Percentiles rank a stretch among this genome's conserved stretches.
Conservation (phyloP, 2,329 filamentous ascomycete genomes). For the Ophiocordyceps unilateralis region DNA sequence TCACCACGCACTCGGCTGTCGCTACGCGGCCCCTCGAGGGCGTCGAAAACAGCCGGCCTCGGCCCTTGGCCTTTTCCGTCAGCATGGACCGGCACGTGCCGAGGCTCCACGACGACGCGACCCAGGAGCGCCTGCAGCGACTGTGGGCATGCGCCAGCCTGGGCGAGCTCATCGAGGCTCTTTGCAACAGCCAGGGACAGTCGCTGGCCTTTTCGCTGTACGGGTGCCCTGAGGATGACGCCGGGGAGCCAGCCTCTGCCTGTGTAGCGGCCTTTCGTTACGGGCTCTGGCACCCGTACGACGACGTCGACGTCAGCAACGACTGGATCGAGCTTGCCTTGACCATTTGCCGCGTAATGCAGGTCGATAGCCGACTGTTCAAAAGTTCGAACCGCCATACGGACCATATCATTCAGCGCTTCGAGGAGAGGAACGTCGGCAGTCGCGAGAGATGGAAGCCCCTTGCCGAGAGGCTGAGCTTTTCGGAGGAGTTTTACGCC, state of each 20-base stretch:
- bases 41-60: neutral
- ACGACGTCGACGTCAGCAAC: conserved; percentile 2
- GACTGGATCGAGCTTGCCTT: conserved; percentile 3
- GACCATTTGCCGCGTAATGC: conserved; percentile 1
- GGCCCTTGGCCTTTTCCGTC: neutral
- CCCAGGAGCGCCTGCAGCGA: conserved; percentile 1
- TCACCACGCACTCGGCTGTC: neutral
- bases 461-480: conserved; percentile 1
- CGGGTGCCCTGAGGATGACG: neutral
- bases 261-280: conserved; percentile 3
- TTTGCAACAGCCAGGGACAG: neutral
- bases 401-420: conserved; percentile 1
- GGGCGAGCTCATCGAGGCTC: neutral
- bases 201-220: conserved; percentile 2
- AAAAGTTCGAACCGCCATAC: neutral
- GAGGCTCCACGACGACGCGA: neutral
- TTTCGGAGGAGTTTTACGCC: neutral
- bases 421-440: neutral
- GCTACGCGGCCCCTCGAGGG: neutral
- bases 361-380: neutral
- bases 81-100: conserved; percentile 3
- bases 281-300: conserved; percentile 5
- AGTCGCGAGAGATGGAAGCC: neutral
- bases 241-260: neutral
- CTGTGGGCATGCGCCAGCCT: conserved; percentile 1